Percentiles rank a stretch among this genome's conserved stretches.
phyloP scores from a whole-genome alignment of 2,329 filamentous ascomycete genomes.

The Fusarium pilosicola region DNA sequence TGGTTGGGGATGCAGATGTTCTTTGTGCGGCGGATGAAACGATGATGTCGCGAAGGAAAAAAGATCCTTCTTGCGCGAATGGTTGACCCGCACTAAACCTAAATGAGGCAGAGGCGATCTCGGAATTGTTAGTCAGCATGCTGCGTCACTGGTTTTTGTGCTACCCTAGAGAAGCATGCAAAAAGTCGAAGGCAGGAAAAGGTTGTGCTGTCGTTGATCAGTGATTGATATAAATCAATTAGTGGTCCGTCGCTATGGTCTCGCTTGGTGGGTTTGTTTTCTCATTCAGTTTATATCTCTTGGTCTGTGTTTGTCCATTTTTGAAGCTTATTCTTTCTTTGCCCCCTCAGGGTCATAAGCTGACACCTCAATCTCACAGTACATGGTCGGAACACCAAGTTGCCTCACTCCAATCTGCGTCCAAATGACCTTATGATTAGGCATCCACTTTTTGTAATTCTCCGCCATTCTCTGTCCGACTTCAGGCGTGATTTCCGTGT shows the following conservation, averaged over 20 bases:
- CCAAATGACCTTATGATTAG: conserved; percentile 61
- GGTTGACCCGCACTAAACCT: conserved; percentile 12
- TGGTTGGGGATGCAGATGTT: neutral
- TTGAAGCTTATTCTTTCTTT: neutral
- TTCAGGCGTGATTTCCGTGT: conserved; percentile 53
- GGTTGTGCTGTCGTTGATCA: neutral
- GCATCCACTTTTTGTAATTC: conserved; percentile 60
- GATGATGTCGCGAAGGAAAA: conserved; percentile 34
- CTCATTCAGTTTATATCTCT: fast-evolving
- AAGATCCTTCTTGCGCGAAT: conserved; percentile 25
- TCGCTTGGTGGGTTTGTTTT: fast-evolving
- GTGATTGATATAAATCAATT: neutral
- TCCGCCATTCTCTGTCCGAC: conserved; percentile 51
- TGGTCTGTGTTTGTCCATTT: neutral
- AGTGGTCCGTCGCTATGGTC: fast-evolving
- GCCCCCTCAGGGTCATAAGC: conserved; percentile 45
- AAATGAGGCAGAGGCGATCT: neutral
- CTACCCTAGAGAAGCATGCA: neutral
- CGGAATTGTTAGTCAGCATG: conserved; percentile 7
- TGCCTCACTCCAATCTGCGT: conserved; percentile 60
- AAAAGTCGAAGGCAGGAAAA: fast-evolving
- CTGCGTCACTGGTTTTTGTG: neutral
- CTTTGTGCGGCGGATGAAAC: conserved; percentile 10
- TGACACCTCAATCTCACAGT: conserved; percentile 65
- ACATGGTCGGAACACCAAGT: conserved; percentile 60